phyloP scores from a whole-genome alignment of 1,284 basidiomycete genomes.

The Vanrija sp. region DNA sequence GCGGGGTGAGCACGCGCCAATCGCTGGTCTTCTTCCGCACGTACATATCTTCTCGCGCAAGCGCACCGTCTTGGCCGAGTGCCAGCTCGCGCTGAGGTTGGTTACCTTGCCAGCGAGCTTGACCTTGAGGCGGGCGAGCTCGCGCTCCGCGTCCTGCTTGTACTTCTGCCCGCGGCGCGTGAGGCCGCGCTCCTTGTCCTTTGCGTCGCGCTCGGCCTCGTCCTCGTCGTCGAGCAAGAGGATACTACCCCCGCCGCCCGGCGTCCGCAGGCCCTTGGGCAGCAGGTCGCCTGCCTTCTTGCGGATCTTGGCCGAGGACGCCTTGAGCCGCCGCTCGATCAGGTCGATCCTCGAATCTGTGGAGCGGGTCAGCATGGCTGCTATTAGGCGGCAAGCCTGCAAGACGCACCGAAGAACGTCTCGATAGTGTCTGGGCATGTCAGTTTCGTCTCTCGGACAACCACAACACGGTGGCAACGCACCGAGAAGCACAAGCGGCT shows the following conservation, averaged over 20 bases:
- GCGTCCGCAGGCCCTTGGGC: slow-evolving; percentile 54
- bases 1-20: slow-evolving; percentile 32
- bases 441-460: slow-evolving; percentile 1
- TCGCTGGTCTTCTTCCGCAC: slow-evolving; percentile 10
- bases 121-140: slow-evolving; percentile 72
- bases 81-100: slow-evolving; percentile 68
- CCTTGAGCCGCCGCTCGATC: slow-evolving; percentile 77
- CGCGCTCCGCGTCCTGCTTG: slow-evolving; percentile 67
- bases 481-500: slow-evolving; percentile 43
- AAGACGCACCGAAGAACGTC: slow-evolving; percentile 45
- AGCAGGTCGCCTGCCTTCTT: slow-evolving; percentile 66
- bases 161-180: slow-evolving; percentile 32
- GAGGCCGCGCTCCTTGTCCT: slow-evolving; percentile 9
- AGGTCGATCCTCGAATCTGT: slow-evolving; percentile 81
- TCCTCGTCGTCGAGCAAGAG: slow-evolving; percentile 30
- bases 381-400: background rate
- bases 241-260: slow-evolving; percentile 46
- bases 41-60: slow-evolving; percentile 71
- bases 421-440: slow-evolving; percentile 43
- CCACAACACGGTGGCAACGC: slow-evolving; percentile 3
- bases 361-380: background rate
- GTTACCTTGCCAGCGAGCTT: slow-evolving; percentile 62
- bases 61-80: slow-evolving; percentile 83
- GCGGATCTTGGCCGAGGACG: slow-evolving; percentile 76
- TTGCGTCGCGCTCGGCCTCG: slow-evolving; percentile 12